Evolutionary conservation across 495 filamentous ascomycete genomes (phyloP).

Genomic region (Lineolata rhizophorae): DNA sequence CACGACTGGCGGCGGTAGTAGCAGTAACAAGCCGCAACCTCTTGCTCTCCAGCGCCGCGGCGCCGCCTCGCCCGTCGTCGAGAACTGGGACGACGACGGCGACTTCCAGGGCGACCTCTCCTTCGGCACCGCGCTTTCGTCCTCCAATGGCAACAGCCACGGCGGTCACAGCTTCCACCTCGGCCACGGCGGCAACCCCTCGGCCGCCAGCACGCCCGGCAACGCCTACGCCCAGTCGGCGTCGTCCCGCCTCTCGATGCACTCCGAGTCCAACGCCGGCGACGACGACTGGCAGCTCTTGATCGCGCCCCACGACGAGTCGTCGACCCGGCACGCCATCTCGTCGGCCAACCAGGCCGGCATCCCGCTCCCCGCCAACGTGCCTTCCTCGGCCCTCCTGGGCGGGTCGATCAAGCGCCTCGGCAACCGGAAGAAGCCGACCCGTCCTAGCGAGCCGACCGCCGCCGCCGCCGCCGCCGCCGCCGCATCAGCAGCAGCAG

Average conservation of each 20-base stretch:
- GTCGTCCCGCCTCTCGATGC: constrained; percentile 54
- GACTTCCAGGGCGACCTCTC: constrained; percentile 43
- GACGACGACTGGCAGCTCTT: constrained; percentile 77
- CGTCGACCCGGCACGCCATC: constrained; percentile 61
- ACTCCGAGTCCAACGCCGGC: constrained; percentile 44
- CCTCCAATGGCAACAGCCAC: constrained; percentile 37
- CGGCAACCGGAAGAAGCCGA: constrained; percentile 59
- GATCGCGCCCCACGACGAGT: constrained; percentile 56
- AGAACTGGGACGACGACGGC: constrained; percentile 80
- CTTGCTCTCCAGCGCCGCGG: too few relatives aligned
- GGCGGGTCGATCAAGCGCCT: constrained; percentile 89
- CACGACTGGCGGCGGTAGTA: too few relatives aligned
- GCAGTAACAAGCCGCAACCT: too few relatives aligned
- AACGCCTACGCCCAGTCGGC: constrained; percentile 13
- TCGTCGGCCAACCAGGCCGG: constrained; percentile 68
- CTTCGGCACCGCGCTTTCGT: too few relatives aligned
- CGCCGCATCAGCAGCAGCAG: too few relatives aligned
- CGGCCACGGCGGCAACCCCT: too few relatives aligned
- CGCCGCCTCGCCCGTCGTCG: too few relatives aligned
- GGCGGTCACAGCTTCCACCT: constrained; percentile 32
- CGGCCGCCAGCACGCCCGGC: not conserved
- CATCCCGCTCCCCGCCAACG: constrained; percentile 73
- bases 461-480: too few relatives aligned
- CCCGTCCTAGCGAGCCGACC: too few relatives aligned
- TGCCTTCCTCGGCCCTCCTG: constrained; percentile 81